Evolutionary conservation across 2,329 filamentous ascomycete species (phyloP), one percentile per base, ranked within the genome.

Genomic region (Camptophora hylomeconis): DNA sequence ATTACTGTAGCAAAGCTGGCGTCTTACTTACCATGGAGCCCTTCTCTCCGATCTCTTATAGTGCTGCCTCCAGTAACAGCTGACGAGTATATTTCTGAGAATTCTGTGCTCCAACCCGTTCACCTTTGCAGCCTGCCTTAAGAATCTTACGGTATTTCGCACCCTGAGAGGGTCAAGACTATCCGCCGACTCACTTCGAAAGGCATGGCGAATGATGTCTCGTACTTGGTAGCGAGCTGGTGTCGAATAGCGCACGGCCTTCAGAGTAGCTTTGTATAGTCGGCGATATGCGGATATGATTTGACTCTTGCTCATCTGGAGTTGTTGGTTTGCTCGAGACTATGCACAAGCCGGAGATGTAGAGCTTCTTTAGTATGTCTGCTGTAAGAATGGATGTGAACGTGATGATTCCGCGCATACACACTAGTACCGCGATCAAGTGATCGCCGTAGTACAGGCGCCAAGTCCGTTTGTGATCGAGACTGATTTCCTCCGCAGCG

Each of bases 221-320:
- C 60, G 61, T 11, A 72, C 47, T 2, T 65, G 60, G 50, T 64
- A 63, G 30, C 69, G 67, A 12, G 63, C 60, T 7, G 72, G 72
- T 26, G 58, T 62, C 2, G 70, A 63, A 49, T 69, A 72, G 32
- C 66, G 63, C 30, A 73, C 54, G 3, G 67, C 67, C 29, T 61
- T 60, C 12, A 75, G 52, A 6, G 59, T 54, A 17, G 61, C 56
- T 15, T 65, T 61, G 40, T 67, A 69, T 22, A 76, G 54, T 31
- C 64, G 58, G 35, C 72, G 65, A 46, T 76, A 76, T 28, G 67
- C 65, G 41, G 58, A 55, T 32, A 65, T 31, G 25, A 72, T 41
- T 22, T 17, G n/a, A n/a, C n/a, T n/a, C n/a, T n/a, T n/a, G n/a
- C n/a, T n/a, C n/a, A n/a, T n/a, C n/a, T n/a, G n/a, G n/a, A n/a